These are phyloP conservation scores for Magnusiomyces suaveolens DNA, from an alignment of 1,139 yeast species.

Conservation along the genomic window DNA sequence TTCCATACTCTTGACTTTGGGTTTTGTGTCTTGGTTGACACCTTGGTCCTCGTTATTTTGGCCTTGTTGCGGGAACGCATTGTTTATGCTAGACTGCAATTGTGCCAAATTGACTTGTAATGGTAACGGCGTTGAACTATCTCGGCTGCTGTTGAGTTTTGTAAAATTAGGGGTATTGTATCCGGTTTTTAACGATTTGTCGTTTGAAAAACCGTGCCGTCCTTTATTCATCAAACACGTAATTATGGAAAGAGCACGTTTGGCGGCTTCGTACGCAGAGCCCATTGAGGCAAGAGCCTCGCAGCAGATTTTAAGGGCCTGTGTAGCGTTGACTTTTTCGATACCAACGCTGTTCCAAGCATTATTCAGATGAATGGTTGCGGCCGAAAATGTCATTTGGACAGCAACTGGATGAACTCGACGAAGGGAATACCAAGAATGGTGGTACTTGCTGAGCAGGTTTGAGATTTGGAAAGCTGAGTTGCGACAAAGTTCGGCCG, in stretches of 20 bases:
- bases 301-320: slow-evolving; percentile 13
- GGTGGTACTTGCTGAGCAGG: slow-evolving; percentile 12
- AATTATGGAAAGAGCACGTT: slow-evolving; percentile 8
- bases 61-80: no score
- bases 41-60: no score
- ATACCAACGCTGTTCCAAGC: slow-evolving; percentile 13
- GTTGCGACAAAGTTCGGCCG: slow-evolving; percentile 13
- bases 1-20: no score
- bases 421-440: slow-evolving; percentile 18
- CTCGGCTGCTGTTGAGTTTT: not conserved
- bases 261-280: slow-evolving; percentile 10
- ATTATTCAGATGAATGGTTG: slow-evolving; percentile 17
- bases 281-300: slow-evolving; percentile 11
- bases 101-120: not conserved
- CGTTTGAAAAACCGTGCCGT: slow-evolving; percentile 4
- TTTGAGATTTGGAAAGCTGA: slow-evolving; percentile 14
- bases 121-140: not conserved
- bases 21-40: not conserved
- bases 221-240: slow-evolving; percentile 6
- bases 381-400: slow-evolving; percentile 23
- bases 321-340: slow-evolving; percentile 10
- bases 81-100: not conserved
- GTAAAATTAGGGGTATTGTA: not conserved
- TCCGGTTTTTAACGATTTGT: not conserved
- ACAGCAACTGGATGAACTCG: slow-evolving; percentile 21